A percentile compares a stretch with the other conserved stretches of the same genome.
Conservation (phyloP, 768 basidiomycete genomes). For the Russula brevipes region DNA sequence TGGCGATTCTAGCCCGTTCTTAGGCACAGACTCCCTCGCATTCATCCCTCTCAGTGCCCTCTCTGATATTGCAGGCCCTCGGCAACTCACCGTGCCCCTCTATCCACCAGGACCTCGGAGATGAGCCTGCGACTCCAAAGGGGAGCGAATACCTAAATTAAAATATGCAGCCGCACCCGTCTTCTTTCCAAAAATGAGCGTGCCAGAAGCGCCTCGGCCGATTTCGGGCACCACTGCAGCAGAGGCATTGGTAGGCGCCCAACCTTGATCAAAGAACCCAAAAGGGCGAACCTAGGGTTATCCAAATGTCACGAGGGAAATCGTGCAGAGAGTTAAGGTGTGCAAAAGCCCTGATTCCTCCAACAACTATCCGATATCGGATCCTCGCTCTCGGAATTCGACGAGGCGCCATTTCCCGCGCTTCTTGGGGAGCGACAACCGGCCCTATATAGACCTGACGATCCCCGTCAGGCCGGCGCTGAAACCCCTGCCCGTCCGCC, state of each 20-base stretch:
- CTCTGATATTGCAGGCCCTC: not conserved
- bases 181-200: not conserved
- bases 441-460: not conserved
- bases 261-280: conserved; percentile 16
- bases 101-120: conserved; percentile 16
- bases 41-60: not conserved
- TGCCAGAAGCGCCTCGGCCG: conserved; percentile 15
- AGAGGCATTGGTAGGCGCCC: not conserved
- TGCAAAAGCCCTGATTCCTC: conserved; percentile 6
- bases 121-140: conserved; percentile 6
- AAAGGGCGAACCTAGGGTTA: conserved; percentile 4
- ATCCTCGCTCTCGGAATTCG: conserved; percentile 8
- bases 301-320: conserved; percentile 8
- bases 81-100: conserved; percentile 12
- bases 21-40: not conserved
- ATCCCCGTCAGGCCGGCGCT: not conserved
- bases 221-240: conserved; percentile 8
- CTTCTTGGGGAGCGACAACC: conserved; percentile 10
- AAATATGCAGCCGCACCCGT: conserved; percentile 7
- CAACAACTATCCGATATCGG: conserved; percentile 16
- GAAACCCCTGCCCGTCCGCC: not conserved
- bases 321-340: conserved; percentile 6
- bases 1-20: not conserved
- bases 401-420: conserved; percentile 1
- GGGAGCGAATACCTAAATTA: conserved; percentile 11